Base-by-base conservation (phyloP, 192 early-diverging fungal species). In the Nowakowskiella sp. region DNA sequence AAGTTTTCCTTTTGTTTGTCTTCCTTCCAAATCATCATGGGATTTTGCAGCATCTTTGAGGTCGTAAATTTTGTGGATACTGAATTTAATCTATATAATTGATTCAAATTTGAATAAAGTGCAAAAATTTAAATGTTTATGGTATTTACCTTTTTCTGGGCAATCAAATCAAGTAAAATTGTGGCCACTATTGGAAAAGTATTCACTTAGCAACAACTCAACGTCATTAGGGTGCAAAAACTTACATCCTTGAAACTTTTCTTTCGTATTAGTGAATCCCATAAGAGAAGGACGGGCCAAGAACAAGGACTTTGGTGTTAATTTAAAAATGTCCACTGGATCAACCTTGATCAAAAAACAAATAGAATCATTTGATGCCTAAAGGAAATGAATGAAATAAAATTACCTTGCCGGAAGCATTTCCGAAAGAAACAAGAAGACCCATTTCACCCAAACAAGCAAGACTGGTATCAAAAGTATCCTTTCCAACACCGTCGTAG, bases 401-500 rank as follows among this genome's bases (percentile, higher is more conserved):
- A 23, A 77, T 78, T 23, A 89, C 81, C 10, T 79, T 72, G 1
- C 93, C 92, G 30, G 86, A 87, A 2, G 89, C 83, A 59, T 91
- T 91, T 27, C 94, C 94, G 77, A 90, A 97, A 2, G 82, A 85
- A 42, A 92, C 72, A 55, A 94, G 56, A 28, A 68, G 71, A 16
- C 90, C 91, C 10, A 83, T 63, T 25, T 77, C 70, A 8, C 81
- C 68, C 36, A 84, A 51, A 21, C 72, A 82, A 9, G 74, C 64
- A 6, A 93, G 61, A 10, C 83, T 85, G 3, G 68, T 72, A 34
- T 85, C 81, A 62, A 88, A 97, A 0, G 92, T 93, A 2, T 79
- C 61, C 55, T 84, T 85, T n/a, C 94, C 94, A n/a, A 97, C 85
- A 28, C 91, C 87, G 56, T 97, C 94, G 54, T 77, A 88, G 25